These are phyloP conservation scores for Trichopus zeylanicus DNA, from an alignment of 116 monocot genomes.

Conservation along the genomic window DNA sequence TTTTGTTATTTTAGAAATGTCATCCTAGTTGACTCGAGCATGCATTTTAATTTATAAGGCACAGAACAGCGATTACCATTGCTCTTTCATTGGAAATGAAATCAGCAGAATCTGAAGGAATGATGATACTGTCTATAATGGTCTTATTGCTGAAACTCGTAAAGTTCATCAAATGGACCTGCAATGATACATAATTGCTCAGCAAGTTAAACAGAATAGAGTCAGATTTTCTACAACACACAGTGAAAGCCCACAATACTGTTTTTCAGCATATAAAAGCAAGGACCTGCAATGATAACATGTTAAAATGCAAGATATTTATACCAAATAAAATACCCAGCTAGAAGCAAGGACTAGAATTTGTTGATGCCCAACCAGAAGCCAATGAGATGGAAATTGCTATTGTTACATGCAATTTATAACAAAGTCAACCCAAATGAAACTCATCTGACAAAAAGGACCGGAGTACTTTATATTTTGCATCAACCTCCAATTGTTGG, in stretches of 20 bases:
- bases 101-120: slow-evolving; percentile 47
- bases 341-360: background rate
- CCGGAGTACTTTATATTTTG: slow-evolving; percentile 5
- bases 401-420: background rate
- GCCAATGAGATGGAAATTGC: background rate
- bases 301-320: background rate
- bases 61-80: slow-evolving; percentile 43
- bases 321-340: too few relatives aligned
- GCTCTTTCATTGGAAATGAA: slow-evolving; percentile 44
- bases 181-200: slow-evolving; percentile 4
- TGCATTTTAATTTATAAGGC: background rate
- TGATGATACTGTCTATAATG: slow-evolving; percentile 52
- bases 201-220: background rate
- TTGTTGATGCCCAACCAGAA: background rate
- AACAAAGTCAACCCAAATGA: background rate
- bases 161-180: slow-evolving; percentile 55
- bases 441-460: background rate
- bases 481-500: slow-evolving; percentile 83
- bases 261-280: background rate
- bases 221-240: background rate
- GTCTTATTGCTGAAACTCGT: slow-evolving; percentile 50
- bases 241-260: background rate
- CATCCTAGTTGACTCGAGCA: background rate
- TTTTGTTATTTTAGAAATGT: background rate
- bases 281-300: background rate